Base-by-base conservation (phyloP, 306 rosid species). In the Ormosia emarginata region DNA sequence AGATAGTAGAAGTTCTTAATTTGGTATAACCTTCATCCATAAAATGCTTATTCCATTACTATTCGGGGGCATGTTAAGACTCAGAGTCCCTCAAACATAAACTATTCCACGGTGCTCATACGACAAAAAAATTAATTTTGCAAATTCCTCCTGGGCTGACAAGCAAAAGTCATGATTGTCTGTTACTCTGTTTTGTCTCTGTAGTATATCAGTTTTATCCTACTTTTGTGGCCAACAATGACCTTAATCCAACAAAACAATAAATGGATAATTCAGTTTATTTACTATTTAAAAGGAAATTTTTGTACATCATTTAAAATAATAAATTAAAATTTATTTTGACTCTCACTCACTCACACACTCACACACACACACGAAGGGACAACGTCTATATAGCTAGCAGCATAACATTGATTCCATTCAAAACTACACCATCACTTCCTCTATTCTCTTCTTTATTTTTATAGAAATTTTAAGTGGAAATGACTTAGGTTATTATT, bases 381-480 rank as follows among this genome's bases (percentile, higher is more conserved):
- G 7, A 37, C 32, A n/a, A 1, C 32, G 14, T 36, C 46, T 33
- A 37, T 64, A 2, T 6, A 14, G 32, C 15, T 36, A 77, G 24
- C 24, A 49, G 15, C 61, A 53, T 55, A 53, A 29, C 43, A 47
- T 79, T 24, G 85, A 37, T 55, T 44, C 34, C 52, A 47, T 79
- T 24, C 83, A 44, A 79, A 58, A 79, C 44, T 40, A 68, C 58
- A 61, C 81, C 82, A 37, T 41, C 74, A 67, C 62, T 63, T 56
- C 36, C 55, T 34, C 65, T 82, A 68, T 82, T 17, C 86, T 71
- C 72, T 57, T 15, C 29, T 3, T 29, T 81, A n/a, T n/a, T n/a
- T n/a, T n/a, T n/a, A n/a, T n/a, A n/a, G n/a, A n/a, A n/a, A n/a
- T n/a, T n/a, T n/a, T n/a, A n/a, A n/a, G n/a, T n/a, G n/a, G n/a